Evolutionary conservation across 257 asterid genomes (phyloP).

Genomic region (Solanum chiquidenum): DNA sequence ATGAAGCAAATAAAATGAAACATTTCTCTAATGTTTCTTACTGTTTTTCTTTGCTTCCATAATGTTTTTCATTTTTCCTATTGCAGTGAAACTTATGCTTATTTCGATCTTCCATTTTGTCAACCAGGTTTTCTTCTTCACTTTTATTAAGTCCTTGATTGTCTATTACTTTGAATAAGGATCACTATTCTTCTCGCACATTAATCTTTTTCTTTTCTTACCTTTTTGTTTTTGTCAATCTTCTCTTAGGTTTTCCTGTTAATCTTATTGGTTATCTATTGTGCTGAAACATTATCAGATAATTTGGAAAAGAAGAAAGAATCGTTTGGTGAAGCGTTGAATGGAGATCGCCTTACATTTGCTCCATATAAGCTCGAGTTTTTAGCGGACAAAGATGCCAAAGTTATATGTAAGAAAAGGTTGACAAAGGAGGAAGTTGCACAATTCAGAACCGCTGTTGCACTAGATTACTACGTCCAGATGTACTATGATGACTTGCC

Average conservation of each 20-base stretch:
- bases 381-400: not conserved
- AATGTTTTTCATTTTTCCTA: not conserved
- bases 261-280: not conserved
- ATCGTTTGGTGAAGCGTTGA: conserved; percentile 1
- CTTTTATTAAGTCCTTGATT: not conserved
- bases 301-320: conserved; percentile 4
- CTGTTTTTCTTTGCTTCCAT: not conserved
- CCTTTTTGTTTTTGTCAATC: not conserved
- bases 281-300: not conserved
- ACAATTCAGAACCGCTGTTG: conserved; percentile 1
- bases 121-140: conserved; percentile 12
- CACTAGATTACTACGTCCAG: conserved; percentile 9
- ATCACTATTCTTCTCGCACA: not conserved
- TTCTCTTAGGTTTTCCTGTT: not conserved
- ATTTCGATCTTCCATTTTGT: conserved; percentile 16
- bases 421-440: conserved; percentile 12
- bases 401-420: conserved; percentile 2
- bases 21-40: not conserved
- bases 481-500: conserved; percentile 17
- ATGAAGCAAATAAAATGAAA: not conserved
- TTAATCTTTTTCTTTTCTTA: not conserved
- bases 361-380: conserved; percentile 11
- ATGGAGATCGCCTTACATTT: conserved; percentile 11
- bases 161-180: not conserved
- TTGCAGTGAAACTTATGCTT: conserved; percentile 14